Conservation (phyloP, 139 green algal genomes). For the Zygnema circumcarinatum region DNA sequence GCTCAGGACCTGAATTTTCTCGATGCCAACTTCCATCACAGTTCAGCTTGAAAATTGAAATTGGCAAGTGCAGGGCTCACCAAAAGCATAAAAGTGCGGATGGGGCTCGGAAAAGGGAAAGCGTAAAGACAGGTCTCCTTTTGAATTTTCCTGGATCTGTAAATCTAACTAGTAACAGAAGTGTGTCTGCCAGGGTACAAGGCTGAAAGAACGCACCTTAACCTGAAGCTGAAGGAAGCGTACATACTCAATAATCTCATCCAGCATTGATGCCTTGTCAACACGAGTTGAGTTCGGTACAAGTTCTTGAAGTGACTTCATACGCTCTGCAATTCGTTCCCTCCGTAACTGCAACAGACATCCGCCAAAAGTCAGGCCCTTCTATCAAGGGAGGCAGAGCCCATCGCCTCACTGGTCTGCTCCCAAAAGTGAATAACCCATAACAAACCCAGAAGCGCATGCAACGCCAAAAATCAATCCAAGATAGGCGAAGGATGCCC, state of each 20-base stretch:
- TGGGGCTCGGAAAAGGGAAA: too few relatives aligned
- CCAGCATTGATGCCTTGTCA: conserved; percentile 57
- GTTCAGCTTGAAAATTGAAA: too few relatives aligned
- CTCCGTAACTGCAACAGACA: conserved; percentile 40
- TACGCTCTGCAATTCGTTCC: conserved; percentile 52
- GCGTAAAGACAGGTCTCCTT: too few relatives aligned
- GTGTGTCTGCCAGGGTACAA: too few relatives aligned
- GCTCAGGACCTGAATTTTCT: conserved; percentile 17
- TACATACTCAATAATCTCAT: conserved; percentile 61
- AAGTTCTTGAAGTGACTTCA: conserved; percentile 38
- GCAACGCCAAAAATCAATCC: neutral
- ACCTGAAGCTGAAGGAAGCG: conserved; percentile 59
- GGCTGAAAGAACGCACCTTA: conserved; percentile 40
- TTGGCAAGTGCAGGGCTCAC: too few relatives aligned
- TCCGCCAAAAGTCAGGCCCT: neutral
- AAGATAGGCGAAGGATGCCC: too few relatives aligned
- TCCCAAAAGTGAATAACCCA: neutral
- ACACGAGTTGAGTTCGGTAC: conserved; percentile 50
- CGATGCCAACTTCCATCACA: neutral
- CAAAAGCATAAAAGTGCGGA: too few relatives aligned
- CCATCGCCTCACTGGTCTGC: neutral
- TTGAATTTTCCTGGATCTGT: too few relatives aligned
- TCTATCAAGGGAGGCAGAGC: neutral
- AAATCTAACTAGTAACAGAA: too few relatives aligned
- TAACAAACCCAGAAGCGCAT: neutral